Base-by-base conservation (phyloP, 768 basidiomycete genomes). In the Phallus indusiatus region DNA sequence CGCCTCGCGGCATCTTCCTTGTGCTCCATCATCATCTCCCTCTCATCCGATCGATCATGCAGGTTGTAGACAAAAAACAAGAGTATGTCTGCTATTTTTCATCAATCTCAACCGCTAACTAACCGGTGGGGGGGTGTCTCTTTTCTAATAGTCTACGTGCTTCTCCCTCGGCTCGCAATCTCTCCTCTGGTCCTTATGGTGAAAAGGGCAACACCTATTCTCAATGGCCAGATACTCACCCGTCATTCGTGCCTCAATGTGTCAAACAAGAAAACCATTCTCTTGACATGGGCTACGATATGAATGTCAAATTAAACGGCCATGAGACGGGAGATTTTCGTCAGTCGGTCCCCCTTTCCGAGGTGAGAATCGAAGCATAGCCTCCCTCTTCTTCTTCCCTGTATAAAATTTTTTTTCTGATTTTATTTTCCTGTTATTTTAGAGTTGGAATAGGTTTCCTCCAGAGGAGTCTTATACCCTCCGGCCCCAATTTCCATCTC, bases 371-470 rank as follows among this genome's bases (percentile, higher is more conserved):
- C 24, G 7, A 28, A 28, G 28, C 54, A 46, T 36, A 28, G 14
- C n/a, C 12, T 37, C 16, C 36, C 16, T 16, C 8, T 8, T 37
- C 36, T 36, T 21, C 14, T 24, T 10, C 48, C 20, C 18, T 47
- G 24, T 56, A 14, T 47, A 48, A 28, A 4, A 37, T 16, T 4
- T 1, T 24, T 22, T 36, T 35, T 55, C 10, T n/a, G n/a, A n/a
- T n/a, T n/a, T n/a, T n/a, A n/a, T n/a, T n/a, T n/a, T n/a, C n/a
- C n/a, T n/a, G n/a, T n/a, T n/a, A n/a, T n/a, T n/a, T n/a, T 28
- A 56, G 55, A 46, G 17, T 18, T 56, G 55, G 55, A 47, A 48
- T 33, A 2, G 47, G 21, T 56, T 56, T 18, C 49, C 55, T 42
- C 55, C 18, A 47, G 46, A 48, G 16, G 42, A 56, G 18, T 17